Evolutionary conservation across 371 early-diverging fungal genomes (phyloP).

Genomic region (Rhizopus microsporus): DNA sequence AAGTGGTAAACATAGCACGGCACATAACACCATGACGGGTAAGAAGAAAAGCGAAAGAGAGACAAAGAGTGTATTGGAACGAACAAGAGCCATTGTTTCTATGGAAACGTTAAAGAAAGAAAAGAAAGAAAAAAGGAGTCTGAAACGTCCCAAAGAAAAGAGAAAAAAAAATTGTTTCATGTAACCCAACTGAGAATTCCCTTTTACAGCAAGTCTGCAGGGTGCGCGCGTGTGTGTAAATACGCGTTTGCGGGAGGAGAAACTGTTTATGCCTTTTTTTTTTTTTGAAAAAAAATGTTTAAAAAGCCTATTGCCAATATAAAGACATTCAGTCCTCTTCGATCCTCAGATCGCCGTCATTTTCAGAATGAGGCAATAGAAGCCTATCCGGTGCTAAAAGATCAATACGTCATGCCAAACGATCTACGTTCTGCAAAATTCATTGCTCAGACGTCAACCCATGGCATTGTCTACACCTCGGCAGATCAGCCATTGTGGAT

Average conservation of each 20-base stretch:
- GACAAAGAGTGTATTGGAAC: constrained; percentile 37
- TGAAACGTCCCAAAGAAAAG: not conserved
- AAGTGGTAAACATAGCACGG: constrained; percentile 40
- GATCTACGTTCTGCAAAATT: constrained; percentile 67
- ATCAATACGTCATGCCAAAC: constrained; percentile 50
- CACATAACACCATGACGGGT: constrained; percentile 33
- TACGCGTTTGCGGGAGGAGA: no score
- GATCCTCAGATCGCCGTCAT: constrained; percentile 60
- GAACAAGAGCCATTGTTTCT: constrained; percentile 19
- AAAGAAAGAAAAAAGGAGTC: not conserved
- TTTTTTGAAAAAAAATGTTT: constrained; percentile 43
- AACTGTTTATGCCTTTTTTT: no score
- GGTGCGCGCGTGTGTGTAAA: no score
- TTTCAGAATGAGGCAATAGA: constrained; percentile 60
- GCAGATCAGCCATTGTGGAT: constrained; percentile 64
- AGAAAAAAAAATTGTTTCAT: no score
- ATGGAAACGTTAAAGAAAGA: not conserved
- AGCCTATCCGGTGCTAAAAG: constrained; percentile 50
- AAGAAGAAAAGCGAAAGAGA: constrained; percentile 47
- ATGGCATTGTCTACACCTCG: constrained; percentile 61
- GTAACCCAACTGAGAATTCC: no score
- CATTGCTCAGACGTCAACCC: constrained; percentile 55
- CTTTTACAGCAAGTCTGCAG: no score
- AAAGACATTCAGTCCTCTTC: constrained; percentile 61
- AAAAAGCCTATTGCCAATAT: constrained; percentile 59